Evolutionary conservation across 1,284 basidiomycete species (phyloP).

Genomic region (Pascua guehoae): DNA sequence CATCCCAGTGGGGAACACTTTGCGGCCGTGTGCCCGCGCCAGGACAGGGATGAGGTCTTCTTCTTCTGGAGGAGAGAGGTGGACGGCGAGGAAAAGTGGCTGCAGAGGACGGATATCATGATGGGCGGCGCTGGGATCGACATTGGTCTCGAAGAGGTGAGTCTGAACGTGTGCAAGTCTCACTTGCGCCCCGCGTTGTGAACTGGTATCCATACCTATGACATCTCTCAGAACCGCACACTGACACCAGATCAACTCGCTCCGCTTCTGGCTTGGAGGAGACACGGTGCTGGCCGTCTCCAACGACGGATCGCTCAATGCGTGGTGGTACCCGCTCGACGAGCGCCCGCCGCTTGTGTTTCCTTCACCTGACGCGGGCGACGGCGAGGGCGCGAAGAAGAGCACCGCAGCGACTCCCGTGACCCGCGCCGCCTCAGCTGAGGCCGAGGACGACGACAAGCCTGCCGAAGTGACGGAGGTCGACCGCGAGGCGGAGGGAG

Average conservation of each 20-base stretch:
- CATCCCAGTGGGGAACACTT: slow-evolving; percentile 42
- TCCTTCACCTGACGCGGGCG: not conserved
- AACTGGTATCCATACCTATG: no score
- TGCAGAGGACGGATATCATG: slow-evolving; percentile 31
- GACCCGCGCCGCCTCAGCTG: not conserved
- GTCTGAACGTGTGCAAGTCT: not conserved
- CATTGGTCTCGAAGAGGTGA: slow-evolving; percentile 39
- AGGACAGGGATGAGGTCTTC: slow-evolving; percentile 33
- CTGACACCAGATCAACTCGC: slow-evolving; percentile 38
- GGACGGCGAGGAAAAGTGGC: slow-evolving; percentile 30
- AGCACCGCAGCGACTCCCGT: not conserved
- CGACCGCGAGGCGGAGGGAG: not conserved
- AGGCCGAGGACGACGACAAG: not conserved
- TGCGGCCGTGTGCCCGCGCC: slow-evolving; percentile 34
- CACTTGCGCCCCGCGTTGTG: no score
- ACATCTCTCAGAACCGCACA: not conserved
- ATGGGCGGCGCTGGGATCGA: slow-evolving; percentile 28
- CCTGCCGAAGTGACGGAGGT: not conserved
- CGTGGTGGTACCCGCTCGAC: slow-evolving; percentile 38
- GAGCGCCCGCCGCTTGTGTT: slow-evolving; percentile 7
- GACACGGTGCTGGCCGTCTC: slow-evolving; percentile 37
- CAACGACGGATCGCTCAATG: slow-evolving; percentile 39
- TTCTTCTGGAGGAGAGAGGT: slow-evolving; percentile 27
- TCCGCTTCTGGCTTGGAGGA: slow-evolving; percentile 36
- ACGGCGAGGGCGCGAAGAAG: not conserved